A percentile compares a stretch with the other conserved stretches of the same genome.
phyloP scores from a whole-genome alignment of 2,329 filamentous ascomycete species.

The Ophiostoma piceae region DNA sequence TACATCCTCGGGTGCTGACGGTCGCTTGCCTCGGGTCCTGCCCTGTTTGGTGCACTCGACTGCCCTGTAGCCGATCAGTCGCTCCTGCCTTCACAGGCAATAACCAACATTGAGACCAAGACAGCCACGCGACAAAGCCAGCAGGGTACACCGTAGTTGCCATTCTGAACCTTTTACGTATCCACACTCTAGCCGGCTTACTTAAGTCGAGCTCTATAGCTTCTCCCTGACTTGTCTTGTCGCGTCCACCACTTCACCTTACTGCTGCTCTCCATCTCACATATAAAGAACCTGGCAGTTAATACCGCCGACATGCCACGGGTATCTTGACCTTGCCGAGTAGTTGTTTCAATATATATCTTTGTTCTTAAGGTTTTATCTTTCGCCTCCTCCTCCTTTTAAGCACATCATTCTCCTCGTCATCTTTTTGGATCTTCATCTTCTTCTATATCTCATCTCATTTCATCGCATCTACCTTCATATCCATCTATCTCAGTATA shows the following conservation, averaged over 20 bases:
- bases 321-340: neutral
- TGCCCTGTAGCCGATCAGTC: neutral
- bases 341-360: neutral
- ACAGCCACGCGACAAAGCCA: slow-evolving; percentile 2
- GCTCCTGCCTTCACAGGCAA: neutral
- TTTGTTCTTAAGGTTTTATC: neutral
- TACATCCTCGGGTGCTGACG: slow-evolving; percentile 9
- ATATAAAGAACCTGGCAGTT: neutral
- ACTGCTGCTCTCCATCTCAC: neutral
- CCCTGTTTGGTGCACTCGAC: neutral
- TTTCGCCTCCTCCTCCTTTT: neutral
- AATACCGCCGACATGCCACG: neutral
- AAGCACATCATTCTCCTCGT: neutral
- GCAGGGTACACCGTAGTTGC: neutral
- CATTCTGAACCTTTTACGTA: neutral
- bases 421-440: neutral
- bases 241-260: neutral
- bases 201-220: neutral
- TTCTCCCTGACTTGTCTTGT: neutral
- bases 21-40: slow-evolving; percentile 10
- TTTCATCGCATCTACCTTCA: neutral
- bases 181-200: neutral
- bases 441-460: neutral
- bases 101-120: neutral
- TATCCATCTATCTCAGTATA: neutral